Base-by-base conservation (phyloP, 163 green algal genomes). In the Scenedesmus sp. region DNA sequence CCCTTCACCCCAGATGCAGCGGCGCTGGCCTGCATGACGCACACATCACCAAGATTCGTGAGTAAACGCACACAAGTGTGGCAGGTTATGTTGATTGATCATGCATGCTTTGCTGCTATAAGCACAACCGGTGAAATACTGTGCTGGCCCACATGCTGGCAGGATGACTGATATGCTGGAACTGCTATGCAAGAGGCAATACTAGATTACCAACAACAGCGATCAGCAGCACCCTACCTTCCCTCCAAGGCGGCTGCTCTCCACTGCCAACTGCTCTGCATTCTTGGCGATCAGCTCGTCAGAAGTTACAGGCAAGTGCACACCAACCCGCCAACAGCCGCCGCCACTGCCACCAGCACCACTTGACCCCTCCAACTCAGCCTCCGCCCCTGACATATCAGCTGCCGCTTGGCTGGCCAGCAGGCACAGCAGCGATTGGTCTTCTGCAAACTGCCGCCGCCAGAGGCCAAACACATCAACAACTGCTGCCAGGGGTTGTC, bases 391-490 rank as follows among this genome's bases (percentile, higher is more conserved):
- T 26, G 67, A 9, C 13, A 79, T 79, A 6, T 79, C 34, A 46
- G 34, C 34, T 16, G 52, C 4, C 20, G 20, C 83, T n/a, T 79
- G 83, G 2, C 52, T 5, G 7, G 56, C 26, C 88, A 92, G 88
- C 60, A 87, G 20, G 23, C 1, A 13, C 88, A 92, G 60, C 81
- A 92, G 79, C 13, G 55, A 79, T 1, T 70, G 34, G 46, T 92
- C 88, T n/a, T 92, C 88, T 57, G 64, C 81, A 26, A 57, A 74
- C 34, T 73, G 5, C 4, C 26, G 64, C 46, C 20, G 20, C 57
- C 60, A 88, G n/a, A 62, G 16, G n/a, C 66, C 18, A 74, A 92
- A 92, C 34, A 94, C 85, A 67, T 95, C 87, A 0, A 95, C 82
- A 9, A 91, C 56, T 4, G 91, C 85, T 13, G 90, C 87, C 66